A percentile compares a stretch with the other conserved stretches of the same genome.
These are phyloP conservation scores for Aphanomyces cochlioides DNA, from an alignment of 352 stramenopile genomes.

Conservation along the genomic window DNA sequence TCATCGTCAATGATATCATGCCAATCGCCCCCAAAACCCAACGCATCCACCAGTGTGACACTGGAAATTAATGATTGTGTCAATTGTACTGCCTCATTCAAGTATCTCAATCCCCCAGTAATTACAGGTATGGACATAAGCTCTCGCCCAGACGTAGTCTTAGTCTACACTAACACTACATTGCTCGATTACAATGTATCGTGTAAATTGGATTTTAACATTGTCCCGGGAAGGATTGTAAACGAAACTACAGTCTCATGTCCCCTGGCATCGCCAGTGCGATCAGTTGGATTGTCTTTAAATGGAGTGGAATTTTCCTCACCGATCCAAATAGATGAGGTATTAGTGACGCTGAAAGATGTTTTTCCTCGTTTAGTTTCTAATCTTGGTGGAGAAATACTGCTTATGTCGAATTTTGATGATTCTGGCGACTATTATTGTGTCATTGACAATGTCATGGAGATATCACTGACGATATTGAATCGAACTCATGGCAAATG, in stretches of 20 bases:
- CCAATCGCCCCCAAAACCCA: constrained; percentile 11
- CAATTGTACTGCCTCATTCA: background rate
- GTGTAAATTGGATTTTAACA: background rate
- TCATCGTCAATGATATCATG: constrained; percentile 22
- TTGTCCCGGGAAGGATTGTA: background rate
- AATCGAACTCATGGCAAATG: constrained; percentile 1
- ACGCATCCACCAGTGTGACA: background rate
- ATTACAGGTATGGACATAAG: background rate
- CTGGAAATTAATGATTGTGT: background rate
- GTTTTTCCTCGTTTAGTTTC: constrained; percentile 1
- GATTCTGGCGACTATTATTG: background rate
- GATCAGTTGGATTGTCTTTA: background rate
- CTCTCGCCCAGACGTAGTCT: background rate
- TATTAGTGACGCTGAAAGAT: background rate
- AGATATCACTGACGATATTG: background rate
- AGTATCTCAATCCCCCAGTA: background rate
- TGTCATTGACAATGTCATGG: background rate
- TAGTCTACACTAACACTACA: background rate
- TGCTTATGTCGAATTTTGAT: background rate
- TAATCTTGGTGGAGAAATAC: background rate
- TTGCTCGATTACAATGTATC: background rate
- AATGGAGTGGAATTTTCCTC: constrained; percentile 1
- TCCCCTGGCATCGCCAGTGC: background rate
- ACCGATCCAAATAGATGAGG: background rate
- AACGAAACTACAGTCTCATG: background rate